Evolutionary conservation across 495 filamentous ascomycete genomes (phyloP).

Genomic region (Penicillium desertorum): DNA sequence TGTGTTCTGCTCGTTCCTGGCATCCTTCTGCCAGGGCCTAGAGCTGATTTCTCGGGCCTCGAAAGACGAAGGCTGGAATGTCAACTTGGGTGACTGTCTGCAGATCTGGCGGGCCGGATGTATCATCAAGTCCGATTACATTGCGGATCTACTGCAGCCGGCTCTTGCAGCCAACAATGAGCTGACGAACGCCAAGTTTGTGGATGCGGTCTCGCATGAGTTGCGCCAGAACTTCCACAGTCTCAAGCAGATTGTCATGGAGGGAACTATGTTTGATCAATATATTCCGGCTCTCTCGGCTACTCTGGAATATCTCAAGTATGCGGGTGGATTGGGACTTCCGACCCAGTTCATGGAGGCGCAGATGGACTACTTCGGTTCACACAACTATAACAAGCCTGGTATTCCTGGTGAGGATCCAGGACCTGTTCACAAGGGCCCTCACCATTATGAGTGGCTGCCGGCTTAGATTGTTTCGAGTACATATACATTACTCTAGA

Average conservation of each 20-base stretch:
- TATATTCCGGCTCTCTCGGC: constrained; percentile 63
- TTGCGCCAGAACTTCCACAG: constrained; percentile 50
- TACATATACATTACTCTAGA: background rate
- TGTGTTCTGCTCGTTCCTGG: constrained; percentile 62
- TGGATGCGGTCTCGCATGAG: constrained; percentile 53
- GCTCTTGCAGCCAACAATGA: constrained; percentile 35
- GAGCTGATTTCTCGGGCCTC: constrained; percentile 63
- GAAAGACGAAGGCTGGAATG: constrained; percentile 60
- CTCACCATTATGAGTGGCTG: constrained; percentile 47
- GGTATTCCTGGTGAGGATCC: constrained; percentile 44
- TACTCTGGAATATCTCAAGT: constrained; percentile 70
- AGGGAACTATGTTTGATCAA: constrained; percentile 59
- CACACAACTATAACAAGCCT: constrained; percentile 61
- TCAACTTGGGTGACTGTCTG: constrained; percentile 58
- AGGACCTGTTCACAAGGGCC: constrained; percentile 39
- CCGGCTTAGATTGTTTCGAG: constrained; percentile 21
- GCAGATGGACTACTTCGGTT: constrained; percentile 75
- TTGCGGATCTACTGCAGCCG: constrained; percentile 57
- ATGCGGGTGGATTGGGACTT: constrained; percentile 52
- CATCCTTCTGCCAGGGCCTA: constrained; percentile 65
- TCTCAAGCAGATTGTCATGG: constrained; percentile 58
- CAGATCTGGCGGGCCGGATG: constrained; percentile 73
- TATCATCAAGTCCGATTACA: constrained; percentile 70
- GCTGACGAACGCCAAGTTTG: constrained; percentile 45
- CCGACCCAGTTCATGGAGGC: constrained; percentile 75